Conservation (phyloP, 2,329 filamentous ascomycete genomes). For the Coleophoma cylindrospora region DNA sequence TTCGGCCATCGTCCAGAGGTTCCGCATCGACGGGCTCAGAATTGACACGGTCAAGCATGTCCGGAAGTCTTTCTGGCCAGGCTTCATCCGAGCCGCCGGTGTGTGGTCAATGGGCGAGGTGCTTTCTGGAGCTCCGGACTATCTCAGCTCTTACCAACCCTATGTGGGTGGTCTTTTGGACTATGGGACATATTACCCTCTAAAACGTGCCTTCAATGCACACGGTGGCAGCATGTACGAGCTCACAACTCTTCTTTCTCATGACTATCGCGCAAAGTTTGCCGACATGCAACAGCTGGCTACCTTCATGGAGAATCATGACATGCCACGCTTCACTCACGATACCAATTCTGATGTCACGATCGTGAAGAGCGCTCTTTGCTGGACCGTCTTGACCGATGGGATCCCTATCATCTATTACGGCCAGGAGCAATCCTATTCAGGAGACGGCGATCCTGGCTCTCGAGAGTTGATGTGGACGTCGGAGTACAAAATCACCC, state of each 20-base stretch:
- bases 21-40: conserved; percentile 40
- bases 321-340: conserved; percentile 30
- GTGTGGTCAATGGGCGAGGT: conserved; percentile 58
- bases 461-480: conserved; percentile 1
- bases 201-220: conserved; percentile 1
- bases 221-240: conserved; percentile 16
- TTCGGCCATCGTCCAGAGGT: conserved; percentile 32
- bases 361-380: conserved; percentile 23
- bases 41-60: conserved; percentile 42
- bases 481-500: conserved; percentile 4
- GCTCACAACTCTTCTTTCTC: conserved; percentile 24
- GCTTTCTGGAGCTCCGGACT: conserved; percentile 37
- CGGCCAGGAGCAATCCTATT: not conserved
- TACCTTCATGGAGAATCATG: conserved; percentile 36
- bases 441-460: conserved; percentile 2
- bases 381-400: conserved; percentile 39
- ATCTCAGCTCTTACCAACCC: conserved; percentile 35
- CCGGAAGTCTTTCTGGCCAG: conserved; percentile 45
- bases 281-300: conserved; percentile 32
- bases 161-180: conserved; percentile 53
- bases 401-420: conserved; percentile 34
- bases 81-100: conserved; percentile 45
- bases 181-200: conserved; percentile 38
- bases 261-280: conserved; percentile 30
- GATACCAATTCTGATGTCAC: conserved; percentile 3